Evolutionary conservation across 768 basidiomycete genomes (phyloP), one percentile per base, ranked within the genome.

Genomic region (Rhodotorula babjevae): DNA sequence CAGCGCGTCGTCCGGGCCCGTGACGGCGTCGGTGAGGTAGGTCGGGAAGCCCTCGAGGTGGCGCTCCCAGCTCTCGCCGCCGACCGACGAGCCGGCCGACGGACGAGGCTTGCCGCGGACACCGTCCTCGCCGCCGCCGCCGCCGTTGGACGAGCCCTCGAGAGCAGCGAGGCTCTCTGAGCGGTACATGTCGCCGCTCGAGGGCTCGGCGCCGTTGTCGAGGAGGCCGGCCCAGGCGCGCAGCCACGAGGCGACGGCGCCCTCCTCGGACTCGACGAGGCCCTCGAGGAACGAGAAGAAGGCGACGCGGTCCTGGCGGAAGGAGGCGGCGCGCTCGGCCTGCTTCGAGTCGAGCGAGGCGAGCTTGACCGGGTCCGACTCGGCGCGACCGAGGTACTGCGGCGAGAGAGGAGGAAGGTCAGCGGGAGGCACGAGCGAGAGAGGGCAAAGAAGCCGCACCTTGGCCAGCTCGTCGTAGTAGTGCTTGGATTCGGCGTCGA

Each of bases 381-480:
- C 70, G 18, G 47, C 18, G 4, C 65, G 60, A 0, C 60, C 27
- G 46, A 78, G 73, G 65, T 78, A 77, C 77, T 78, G 65, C 46
- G 25, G 36, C 36, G n/a, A 15, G 56, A 23, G 11, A 14, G 15
- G 5, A 19, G 3, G 15, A 11, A 5, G 18, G 59, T 57, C 25
- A 55, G 29, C 42, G 14, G 2, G 4, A 23, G 23, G 2, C 1
- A 44, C 25, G 36, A 31, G 16, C 21, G 4, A 25, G 27, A 2
- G 16, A 61, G 18, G 36, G 29, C 36, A 8, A 31, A 2, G 7
- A 31, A 8, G 25, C 7, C 75, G 49, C 49, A 78, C 77, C 72
- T 72, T 71, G 11, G 59, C 33, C 6, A 75, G 56, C 15, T 75
- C 75, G 42, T 77, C 76, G 61, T 78, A 77, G 69, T 63, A 77